Evolutionary conservation across 73 alveolate genomes (phyloP).

Genomic region (Tetrahymena malaccensis): DNA sequence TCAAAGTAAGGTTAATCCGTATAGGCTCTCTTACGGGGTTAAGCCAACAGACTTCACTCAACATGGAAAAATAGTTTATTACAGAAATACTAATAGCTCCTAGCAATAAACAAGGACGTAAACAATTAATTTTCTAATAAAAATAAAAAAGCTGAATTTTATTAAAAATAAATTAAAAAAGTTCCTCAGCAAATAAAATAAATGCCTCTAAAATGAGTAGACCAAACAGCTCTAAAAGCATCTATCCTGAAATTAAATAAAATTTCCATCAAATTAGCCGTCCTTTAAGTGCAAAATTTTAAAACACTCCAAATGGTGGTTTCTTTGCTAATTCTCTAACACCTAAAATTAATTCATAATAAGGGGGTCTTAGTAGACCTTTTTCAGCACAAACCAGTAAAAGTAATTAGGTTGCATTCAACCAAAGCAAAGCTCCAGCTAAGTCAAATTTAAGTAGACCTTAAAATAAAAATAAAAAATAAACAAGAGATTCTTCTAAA

Average conservation of each 20-base stretch:
- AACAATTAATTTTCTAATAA: not conserved
- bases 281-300: not conserved
- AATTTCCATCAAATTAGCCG: not conserved
- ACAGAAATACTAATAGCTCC: not conserved
- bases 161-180: not conserved
- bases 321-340: not conserved
- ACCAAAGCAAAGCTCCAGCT: not conserved
- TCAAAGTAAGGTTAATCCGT: not conserved
- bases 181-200: not conserved
- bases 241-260: not conserved
- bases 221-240: not conserved
- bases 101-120: not conserved
- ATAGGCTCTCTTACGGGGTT: not conserved
- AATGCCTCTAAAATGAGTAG: not conserved
- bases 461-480: not conserved
- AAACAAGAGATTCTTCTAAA: not conserved
- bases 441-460: not conserved
- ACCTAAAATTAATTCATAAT: not conserved
- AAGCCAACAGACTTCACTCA: not conserved
- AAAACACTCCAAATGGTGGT: not conserved
- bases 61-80: not conserved
- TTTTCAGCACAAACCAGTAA: not conserved
- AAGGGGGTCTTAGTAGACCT: not conserved
- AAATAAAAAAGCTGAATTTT: too few relatives aligned
- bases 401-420: not conserved